Base-by-base conservation (phyloP, 768 basidiomycete species). In the Leccinum imitatum region DNA sequence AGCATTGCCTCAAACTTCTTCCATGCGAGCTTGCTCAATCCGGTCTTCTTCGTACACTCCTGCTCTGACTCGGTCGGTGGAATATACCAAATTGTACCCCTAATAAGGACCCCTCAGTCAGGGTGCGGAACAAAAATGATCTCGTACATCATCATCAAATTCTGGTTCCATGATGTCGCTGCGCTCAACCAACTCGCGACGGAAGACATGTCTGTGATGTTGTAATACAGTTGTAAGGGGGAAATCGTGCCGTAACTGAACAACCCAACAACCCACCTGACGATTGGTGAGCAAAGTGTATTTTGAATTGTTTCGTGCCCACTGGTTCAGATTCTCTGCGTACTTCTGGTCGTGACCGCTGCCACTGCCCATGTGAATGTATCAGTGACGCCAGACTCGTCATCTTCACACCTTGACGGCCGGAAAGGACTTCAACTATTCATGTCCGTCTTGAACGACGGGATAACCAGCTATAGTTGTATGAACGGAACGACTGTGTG, bases 51-150 rank as follows among this genome's bases (percentile, higher is more conserved):
- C 3, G 80, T 80, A 15, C 86, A 84, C 70, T 98, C 95, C 19
- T 87, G 82, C 67, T 99, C 97, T 3, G 90, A 91, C 57, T 97
- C 95, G 93, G 75, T 98, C 97, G 19, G 91, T 93, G 0, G 95
- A 94, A 72, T 91, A 93, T 3, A 91, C 78, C 1, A 91, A 93
- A 66, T 92, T 89, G 69, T 92, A 91, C 9, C 92, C 92, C 91
- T 94, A 66, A 56, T 31, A 47, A 31, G 53, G 8, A 27, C 33
- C 31, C 53, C 57, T 72, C 57, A 65, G 54, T 23, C 44, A 55
- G 19, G 47, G 39, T 54, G 53, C 37, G 47, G 35, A 37, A 41
- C 21, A 21, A 50, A 41, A 55, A 52, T 61, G n/a, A 59, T 52
- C 47, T 67, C 76, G 35, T 67, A 83, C 91, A 65, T 94, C 91